These are phyloP conservation scores for Thielaviopsis ethacetica DNA, from an alignment of 2,329 filamentous ascomycete genomes.

Conservation along the genomic window DNA sequence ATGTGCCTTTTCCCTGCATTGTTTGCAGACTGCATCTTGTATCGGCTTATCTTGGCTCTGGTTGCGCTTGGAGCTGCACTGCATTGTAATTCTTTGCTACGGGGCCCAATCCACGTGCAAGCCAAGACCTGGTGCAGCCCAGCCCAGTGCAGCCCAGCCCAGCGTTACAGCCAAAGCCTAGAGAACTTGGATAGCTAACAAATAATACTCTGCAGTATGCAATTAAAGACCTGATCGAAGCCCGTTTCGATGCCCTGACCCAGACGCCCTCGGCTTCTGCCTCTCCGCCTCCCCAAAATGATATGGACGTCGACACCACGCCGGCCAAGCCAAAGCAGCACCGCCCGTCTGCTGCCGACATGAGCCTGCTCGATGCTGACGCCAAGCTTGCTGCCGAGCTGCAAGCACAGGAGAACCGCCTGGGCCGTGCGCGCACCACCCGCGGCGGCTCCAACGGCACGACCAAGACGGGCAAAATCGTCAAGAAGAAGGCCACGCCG, in stretches of 20 bases:
- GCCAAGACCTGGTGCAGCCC: no score
- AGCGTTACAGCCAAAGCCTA: no score
- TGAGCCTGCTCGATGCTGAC: slow-evolving; percentile 51
- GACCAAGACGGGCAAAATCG: slow-evolving; percentile 44
- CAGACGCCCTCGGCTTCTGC: slow-evolving; percentile 18
- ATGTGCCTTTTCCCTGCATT: no score
- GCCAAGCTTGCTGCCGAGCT: slow-evolving; percentile 73
- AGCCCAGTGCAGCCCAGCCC: no score
- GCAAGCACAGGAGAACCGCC: slow-evolving; percentile 79
- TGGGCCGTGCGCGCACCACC: slow-evolving; percentile 51
- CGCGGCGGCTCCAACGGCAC: slow-evolving; percentile 50
- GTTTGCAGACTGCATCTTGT: no score
- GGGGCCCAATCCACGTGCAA: no score
- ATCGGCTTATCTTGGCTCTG: no score
- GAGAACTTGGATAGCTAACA: no score
- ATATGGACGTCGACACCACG: slow-evolving; percentile 21
- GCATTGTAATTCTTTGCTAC: no score
- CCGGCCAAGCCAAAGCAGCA: slow-evolving; percentile 19
- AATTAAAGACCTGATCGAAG: slow-evolving; percentile 56
- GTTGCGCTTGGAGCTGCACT: no score
- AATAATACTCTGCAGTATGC: slow-evolving; percentile 31
- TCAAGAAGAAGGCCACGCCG: slow-evolving; percentile 45
- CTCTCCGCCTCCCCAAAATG: slow-evolving; percentile 20
- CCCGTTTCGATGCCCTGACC: slow-evolving; percentile 55
- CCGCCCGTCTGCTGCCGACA: background rate